A percentile compares a stretch with the other conserved stretches of the same genome.
phyloP scores from a whole-genome alignment of 2,329 filamentous ascomycete genomes.

The Aphanocladium album region DNA sequence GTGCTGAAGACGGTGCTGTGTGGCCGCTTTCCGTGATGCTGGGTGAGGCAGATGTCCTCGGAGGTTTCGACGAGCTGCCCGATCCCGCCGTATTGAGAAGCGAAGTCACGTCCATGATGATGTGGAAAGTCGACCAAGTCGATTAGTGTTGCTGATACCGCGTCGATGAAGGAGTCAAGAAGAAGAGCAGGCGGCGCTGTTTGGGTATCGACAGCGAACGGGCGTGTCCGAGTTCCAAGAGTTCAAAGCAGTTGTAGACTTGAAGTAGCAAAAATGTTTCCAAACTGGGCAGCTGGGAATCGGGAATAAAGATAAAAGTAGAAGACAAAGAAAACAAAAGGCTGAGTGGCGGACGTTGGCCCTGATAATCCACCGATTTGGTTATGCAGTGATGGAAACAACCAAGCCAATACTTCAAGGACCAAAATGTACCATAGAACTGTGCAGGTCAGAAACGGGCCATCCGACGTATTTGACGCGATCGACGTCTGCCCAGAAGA shows the following conservation, averaged over 20 bases:
- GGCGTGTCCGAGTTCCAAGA: background rate
- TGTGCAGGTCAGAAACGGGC: constrained; percentile 5
- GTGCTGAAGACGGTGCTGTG: constrained; percentile 11
- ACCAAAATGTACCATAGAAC: constrained; percentile 7
- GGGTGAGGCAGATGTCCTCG: constrained; percentile 8
- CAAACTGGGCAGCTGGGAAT: background rate
- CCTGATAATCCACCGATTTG: constrained; percentile 2
- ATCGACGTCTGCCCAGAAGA: constrained; percentile 13
- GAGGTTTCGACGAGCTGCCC: constrained; percentile 1
- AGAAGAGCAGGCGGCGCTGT: background rate
- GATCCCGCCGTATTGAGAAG: constrained; percentile 11
- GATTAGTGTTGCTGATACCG: background rate
- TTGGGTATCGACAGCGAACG: background rate
- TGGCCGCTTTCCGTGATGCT: constrained; percentile 12
- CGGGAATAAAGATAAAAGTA: background rate
- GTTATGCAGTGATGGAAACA: background rate
- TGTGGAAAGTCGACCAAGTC: background rate
- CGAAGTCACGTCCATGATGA: constrained; percentile 13
- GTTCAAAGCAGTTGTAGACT: background rate
- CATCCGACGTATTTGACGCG: constrained; percentile 14
- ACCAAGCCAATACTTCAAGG: background rate
- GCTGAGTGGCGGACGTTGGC: background rate
- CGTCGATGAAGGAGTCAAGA: background rate
- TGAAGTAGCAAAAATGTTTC: background rate
- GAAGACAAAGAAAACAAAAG: background rate